phyloP scores from a whole-genome alignment of 768 basidiomycete species.

The Pisolithus orientalis region DNA sequence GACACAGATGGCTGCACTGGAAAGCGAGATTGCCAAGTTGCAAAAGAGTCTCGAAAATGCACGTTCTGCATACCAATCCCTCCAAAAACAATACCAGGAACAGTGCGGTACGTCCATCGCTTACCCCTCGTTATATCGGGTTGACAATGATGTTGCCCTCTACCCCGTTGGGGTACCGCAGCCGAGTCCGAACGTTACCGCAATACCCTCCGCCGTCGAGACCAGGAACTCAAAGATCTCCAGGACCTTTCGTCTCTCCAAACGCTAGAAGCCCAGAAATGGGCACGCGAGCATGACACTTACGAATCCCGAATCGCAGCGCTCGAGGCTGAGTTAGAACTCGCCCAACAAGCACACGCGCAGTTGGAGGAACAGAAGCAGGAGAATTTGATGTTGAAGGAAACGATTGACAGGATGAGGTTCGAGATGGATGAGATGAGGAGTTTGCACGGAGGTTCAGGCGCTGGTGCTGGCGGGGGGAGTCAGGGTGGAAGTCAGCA shows the following conservation, averaged over 20 bases:
- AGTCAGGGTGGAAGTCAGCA: conserved; percentile 44
- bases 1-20: conserved; percentile 61
- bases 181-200: conserved; percentile 77
- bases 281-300: conserved; percentile 56
- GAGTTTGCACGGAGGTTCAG: conserved; percentile 34
- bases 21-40: conserved; percentile 73
- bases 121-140: neutral
- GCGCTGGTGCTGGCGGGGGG: conserved; percentile 29
- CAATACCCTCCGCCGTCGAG: conserved; percentile 64
- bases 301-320: conserved; percentile 65
- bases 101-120: conserved; percentile 58
- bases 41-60: conserved; percentile 71
- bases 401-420: conserved; percentile 92
- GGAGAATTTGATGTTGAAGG: conserved; percentile 87
- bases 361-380: conserved; percentile 90
- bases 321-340: conserved; percentile 66
- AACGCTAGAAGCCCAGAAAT: conserved; percentile 62
- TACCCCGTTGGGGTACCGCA: conserved; percentile 18
- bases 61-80: conserved; percentile 61
- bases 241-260: conserved; percentile 57
- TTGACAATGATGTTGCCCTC: neutral
- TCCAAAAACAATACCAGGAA: conserved; percentile 86
- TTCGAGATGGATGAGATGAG: conserved; percentile 94
- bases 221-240: conserved; percentile 62
- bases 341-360: conserved; percentile 65